Base-by-base conservation (phyloP, 352 stramenopile species). In the Globisporangium takayamanum region DNA sequence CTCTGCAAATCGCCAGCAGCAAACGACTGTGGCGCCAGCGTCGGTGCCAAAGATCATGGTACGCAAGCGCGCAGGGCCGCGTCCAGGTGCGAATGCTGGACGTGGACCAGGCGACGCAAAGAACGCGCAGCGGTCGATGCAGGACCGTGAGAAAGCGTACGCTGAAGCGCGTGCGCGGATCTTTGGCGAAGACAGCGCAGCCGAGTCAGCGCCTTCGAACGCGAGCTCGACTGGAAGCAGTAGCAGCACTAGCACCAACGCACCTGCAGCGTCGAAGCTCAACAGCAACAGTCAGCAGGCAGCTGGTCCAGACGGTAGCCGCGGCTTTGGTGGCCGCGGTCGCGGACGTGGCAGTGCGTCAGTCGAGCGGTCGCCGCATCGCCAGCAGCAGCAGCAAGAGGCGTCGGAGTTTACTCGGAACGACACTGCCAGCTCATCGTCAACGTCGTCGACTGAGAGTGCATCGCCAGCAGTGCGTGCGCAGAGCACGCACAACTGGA, bases 101-200 rank as follows among this genome's bases (percentile, higher is more conserved):
- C 28, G 50, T 2, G 53, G 49, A 26, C 26, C 44, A n/a, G 66
- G 65, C 0, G 70, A 84, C 45, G 49, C 46, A 18, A 92, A 77
- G 51, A 73, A 74, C 37, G 74, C 78, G 48, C 59, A 64, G 45
- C 80, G 85, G 1, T 87, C 87, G 18, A 92, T 98, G 47, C 78
- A 94, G 61, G 94, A 98, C 69, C 94, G 90, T 25, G 94, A 98
- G 74, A 88, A 87, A 16, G 89, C 88, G 20, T 98, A 98, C 63
- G 94, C 92, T 6, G 94, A 98, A 66, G 92, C 94, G 11, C 73
- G 94, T 39, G 94, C 94, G n/a, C 79, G 94, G 12, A 98, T 98
- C 62, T 98, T 98, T 77, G 83, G 87, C 56, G 77, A 89, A 53
- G 79, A 85, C 70, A 12, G 61, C 67, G 11, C 69, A 62, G 14